Percentiles rank a stretch among this genome's conserved stretches.
These are phyloP conservation scores for Saccharum officinarum DNA, from an alignment of 176 grass and related monocot genomes.

Conservation along the genomic window DNA sequence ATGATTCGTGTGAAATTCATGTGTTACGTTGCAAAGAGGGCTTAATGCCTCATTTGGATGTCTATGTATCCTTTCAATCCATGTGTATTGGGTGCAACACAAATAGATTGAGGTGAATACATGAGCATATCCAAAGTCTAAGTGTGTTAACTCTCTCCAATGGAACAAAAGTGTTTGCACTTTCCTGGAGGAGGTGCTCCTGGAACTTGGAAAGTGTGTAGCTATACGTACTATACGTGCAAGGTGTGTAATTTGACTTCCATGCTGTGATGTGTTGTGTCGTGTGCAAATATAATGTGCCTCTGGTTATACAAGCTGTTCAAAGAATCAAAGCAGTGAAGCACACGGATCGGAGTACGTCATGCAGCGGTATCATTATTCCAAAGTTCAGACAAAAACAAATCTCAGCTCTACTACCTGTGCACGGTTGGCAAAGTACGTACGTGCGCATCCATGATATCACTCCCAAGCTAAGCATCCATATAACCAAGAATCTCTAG, in stretches of 20 bases:
- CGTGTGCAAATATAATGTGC: not conserved
- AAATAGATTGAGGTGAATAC: too few relatives aligned
- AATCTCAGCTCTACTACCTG: not conserved
- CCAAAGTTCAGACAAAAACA: not conserved
- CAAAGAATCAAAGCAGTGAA: not conserved
- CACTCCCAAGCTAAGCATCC: not conserved
- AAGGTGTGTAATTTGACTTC: constrained; percentile 1
- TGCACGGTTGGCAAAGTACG: not conserved
- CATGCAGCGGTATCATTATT: not conserved
- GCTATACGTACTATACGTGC: not conserved
- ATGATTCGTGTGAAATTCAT: not conserved
- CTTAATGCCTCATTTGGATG: not conserved
- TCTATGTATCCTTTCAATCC: too few relatives aligned
- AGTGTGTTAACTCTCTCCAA: not conserved
- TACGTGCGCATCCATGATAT: not conserved
- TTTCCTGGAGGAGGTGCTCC: not conserved
- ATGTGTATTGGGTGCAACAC: too few relatives aligned
- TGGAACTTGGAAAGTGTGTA: not conserved
- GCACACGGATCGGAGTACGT: not conserved
- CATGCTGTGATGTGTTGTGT: not conserved
- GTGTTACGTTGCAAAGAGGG: not conserved
- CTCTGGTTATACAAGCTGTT: not conserved
- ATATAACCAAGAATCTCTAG: not conserved
- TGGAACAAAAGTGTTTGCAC: not conserved
- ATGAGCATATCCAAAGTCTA: too few relatives aligned